Base-by-base conservation (phyloP, 192 early-diverging fungal species). In the Cetraspora pellucida region DNA sequence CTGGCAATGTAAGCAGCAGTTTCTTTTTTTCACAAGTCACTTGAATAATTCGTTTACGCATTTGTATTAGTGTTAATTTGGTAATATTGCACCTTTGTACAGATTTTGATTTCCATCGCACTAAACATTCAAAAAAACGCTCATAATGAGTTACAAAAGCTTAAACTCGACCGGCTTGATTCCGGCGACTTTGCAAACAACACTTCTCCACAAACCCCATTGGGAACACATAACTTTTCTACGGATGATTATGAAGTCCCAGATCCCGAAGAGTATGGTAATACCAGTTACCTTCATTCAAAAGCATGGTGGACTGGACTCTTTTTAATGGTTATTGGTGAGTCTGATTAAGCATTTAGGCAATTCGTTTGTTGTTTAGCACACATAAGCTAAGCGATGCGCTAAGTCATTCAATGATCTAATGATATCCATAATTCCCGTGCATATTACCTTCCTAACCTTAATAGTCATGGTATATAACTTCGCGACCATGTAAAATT, bases 91-190 rank as follows among this genome's bases (percentile, higher is more conserved):
- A 25, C 46, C 21, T 23, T n/a, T 57, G 61, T 30, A 11, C 76
- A 89, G 88, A 83, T 89, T 67, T 81, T 89, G 25, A 93, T 93
- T 27, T 92, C 91, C 4, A 79, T 89, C 7, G 91, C 91, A 0
- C 83, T 93, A 47, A 93, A 93, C 77, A 73, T 93, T 23, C 92
- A 93, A 80, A 93, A 93, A 69, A 81, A 86, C 55, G 91, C 90
- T 19, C 83, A 84, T 43, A 84, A 84, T 76, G 80, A 85, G 31
- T 61, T 82, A 25, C 71, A 85, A 73, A 43, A 47, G 44, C 43
- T 14, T 64, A 27, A 66, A 76, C 17, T 67, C 25, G 44, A 77
- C 37, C 7, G 17, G 52, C 21, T 65, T 57, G 25, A 44, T 69
- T 21, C 47, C 30, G 19, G 44, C 55, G 7, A 17, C 52, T 27